Evolutionary conservation across 164 flowering plant species (phyloP).

Genomic region (Saururus chinensis): DNA sequence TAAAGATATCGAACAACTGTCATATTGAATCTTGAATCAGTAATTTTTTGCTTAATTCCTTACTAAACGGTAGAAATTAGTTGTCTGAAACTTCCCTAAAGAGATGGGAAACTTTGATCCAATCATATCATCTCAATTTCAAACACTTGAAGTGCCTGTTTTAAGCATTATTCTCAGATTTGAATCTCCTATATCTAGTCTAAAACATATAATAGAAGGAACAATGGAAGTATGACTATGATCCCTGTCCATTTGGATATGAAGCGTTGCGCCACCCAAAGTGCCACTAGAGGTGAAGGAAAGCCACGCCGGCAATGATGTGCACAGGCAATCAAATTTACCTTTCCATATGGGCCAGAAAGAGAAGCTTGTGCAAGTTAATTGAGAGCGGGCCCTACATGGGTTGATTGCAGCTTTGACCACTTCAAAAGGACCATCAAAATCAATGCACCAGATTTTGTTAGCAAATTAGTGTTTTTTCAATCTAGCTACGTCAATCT

Average conservation of each 20-base stretch:
- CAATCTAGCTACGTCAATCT: background rate
- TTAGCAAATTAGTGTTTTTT: background rate
- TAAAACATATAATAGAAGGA: background rate
- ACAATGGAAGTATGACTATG: background rate
- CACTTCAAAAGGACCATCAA: background rate
- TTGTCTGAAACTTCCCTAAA: too few relatives aligned
- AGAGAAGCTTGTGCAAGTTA: background rate
- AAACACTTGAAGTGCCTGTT: background rate
- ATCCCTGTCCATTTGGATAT: background rate
- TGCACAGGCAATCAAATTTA: background rate
- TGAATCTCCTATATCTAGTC: background rate
- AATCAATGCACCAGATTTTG: background rate
- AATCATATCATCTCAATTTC: too few relatives aligned
- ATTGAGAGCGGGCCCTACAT: background rate
- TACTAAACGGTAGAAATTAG: too few relatives aligned
- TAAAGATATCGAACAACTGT: background rate
- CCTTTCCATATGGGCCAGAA: background rate
- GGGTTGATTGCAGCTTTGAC: background rate
- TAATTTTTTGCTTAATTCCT: too few relatives aligned
- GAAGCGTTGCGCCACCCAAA: background rate
- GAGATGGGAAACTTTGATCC: too few relatives aligned
- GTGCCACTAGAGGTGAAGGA: background rate
- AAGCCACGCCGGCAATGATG: background rate
- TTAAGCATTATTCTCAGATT: background rate
- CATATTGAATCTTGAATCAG: background rate